These are phyloP conservation scores for Beverwykella pulmonaria DNA, from an alignment of 495 filamentous ascomycete genomes.

Conservation along the genomic window DNA sequence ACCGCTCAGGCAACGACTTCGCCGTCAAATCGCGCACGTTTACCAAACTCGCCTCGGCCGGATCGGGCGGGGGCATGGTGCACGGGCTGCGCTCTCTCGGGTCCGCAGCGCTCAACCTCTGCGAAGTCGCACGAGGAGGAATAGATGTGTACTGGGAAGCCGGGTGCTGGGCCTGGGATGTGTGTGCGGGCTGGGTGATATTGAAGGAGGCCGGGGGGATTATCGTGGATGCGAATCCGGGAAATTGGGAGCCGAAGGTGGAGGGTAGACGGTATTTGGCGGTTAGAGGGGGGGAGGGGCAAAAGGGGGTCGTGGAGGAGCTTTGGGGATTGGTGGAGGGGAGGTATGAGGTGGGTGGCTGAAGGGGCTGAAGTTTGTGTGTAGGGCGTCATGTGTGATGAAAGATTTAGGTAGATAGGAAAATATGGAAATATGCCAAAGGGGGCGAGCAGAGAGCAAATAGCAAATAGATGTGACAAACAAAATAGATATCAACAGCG, in stretches of 20 bases:
- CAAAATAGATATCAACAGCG: background rate
- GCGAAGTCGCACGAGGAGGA: slow-evolving; percentile 75
- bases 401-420: background rate
- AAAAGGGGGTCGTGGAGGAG: slow-evolving; percentile 77
- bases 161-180: slow-evolving; percentile 95
- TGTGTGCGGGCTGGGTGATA: slow-evolving; percentile 89
- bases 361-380: background rate
- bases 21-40: slow-evolving; percentile 73
- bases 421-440: background rate
- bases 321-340: slow-evolving; percentile 69
- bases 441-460: background rate
- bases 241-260: slow-evolving; percentile 71
- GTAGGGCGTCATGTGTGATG: too few relatives aligned
- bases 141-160: slow-evolving; percentile 92
- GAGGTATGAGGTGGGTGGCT: slow-evolving; percentile 51
- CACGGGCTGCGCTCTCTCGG: slow-evolving; percentile 75
- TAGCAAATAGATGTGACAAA: background rate
- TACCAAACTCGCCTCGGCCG: slow-evolving; percentile 59
- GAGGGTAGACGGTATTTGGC: slow-evolving; percentile 80
- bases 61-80: slow-evolving; percentile 79
- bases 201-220: slow-evolving; percentile 81
- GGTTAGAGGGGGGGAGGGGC: slow-evolving; percentile 68
- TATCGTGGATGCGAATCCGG: slow-evolving; percentile 76
- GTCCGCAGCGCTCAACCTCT: slow-evolving; percentile 81
- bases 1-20: slow-evolving; percentile 74